Evolutionary conservation across 176 grass and related monocot genomes (phyloP).

Genomic region (Areca catechu): DNA sequence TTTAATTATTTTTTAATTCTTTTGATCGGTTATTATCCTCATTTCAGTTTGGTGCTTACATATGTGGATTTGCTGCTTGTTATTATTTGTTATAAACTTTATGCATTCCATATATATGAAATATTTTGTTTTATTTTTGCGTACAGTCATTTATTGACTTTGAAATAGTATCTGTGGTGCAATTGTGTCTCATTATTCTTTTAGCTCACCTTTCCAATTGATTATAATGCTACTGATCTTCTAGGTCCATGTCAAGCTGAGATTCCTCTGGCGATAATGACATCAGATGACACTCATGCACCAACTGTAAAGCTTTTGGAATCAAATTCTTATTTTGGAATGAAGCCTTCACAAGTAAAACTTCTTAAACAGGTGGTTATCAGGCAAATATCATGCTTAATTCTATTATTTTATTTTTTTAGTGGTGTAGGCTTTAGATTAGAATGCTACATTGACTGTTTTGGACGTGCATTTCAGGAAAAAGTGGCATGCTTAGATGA

Average conservation of each 20-base stretch:
- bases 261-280: conserved; percentile 96
- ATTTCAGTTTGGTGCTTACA: too few relatives aligned
- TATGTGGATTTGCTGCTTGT: too few relatives aligned
- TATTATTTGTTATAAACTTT: too few relatives aligned
- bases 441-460: conserved; percentile 7
- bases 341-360: conserved; percentile 79
- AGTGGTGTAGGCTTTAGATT: background rate
- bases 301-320: conserved; percentile 66
- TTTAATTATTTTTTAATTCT: too few relatives aligned
- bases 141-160: too few relatives aligned
- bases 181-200: background rate
- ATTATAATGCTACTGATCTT: conserved; percentile 9
- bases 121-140: too few relatives aligned
- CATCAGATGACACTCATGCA: conserved; percentile 88
- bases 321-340: conserved; percentile 88
- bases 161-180: too few relatives aligned
- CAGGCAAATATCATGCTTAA: background rate
- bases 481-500: conserved; percentile 89
- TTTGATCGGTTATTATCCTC: too few relatives aligned
- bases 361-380: conserved; percentile 79
- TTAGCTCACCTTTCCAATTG: background rate
- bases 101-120: too few relatives aligned
- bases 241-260: conserved; percentile 36
- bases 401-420: background rate
- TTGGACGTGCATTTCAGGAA: conserved; percentile 42